Evolutionary conservation across 352 stramenopile genomes (phyloP).

Genomic region (Pythium scleroteichum): DNA sequence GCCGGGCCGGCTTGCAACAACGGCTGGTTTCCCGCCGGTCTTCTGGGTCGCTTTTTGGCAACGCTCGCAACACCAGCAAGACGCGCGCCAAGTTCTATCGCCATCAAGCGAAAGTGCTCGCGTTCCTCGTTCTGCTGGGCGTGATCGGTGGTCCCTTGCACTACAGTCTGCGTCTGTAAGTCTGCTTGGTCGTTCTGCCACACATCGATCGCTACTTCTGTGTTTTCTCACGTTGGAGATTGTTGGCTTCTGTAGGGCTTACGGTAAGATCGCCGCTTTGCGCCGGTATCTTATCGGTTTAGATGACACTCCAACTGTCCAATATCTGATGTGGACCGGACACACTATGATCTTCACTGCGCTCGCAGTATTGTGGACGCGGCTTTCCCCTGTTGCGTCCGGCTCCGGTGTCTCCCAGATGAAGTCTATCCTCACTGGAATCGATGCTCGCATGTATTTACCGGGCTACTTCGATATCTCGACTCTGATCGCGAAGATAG

Average conservation of each 20-base stretch:
- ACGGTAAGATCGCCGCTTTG: slow-evolving; percentile 42
- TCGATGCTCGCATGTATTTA: slow-evolving; percentile 80
- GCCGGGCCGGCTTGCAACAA: slow-evolving; percentile 42
- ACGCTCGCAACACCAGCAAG: slow-evolving; percentile 39
- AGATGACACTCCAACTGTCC: slow-evolving; percentile 28
- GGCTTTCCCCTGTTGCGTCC: slow-evolving; percentile 67
- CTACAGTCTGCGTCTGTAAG: slow-evolving; percentile 68
- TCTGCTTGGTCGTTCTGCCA: slow-evolving; percentile 2
- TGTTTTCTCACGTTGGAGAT: slow-evolving; percentile 6
- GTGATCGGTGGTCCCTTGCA: slow-evolving; percentile 79
- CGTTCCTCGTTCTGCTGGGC: slow-evolving; percentile 78
- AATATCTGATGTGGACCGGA: slow-evolving; percentile 60
- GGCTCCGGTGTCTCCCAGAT: slow-evolving; percentile 87
- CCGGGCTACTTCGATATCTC: slow-evolving; percentile 81
- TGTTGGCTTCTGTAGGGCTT: slow-evolving; percentile 24
- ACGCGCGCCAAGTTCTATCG: slow-evolving; percentile 51
- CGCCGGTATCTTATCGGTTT: slow-evolving; percentile 45
- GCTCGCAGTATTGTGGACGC: slow-evolving; percentile 69
- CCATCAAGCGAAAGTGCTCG: slow-evolving; percentile 66
- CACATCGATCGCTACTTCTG: slow-evolving; percentile 1
- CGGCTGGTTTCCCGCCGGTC: slow-evolving; percentile 44
- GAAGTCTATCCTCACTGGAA: slow-evolving; percentile 87
- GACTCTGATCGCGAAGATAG: slow-evolving; percentile 87
- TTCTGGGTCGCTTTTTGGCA: slow-evolving; percentile 64
- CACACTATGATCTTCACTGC: slow-evolving; percentile 76